Conservation (phyloP, 352 stramenopile genomes). For the Thalassiosira exigua region DNA sequence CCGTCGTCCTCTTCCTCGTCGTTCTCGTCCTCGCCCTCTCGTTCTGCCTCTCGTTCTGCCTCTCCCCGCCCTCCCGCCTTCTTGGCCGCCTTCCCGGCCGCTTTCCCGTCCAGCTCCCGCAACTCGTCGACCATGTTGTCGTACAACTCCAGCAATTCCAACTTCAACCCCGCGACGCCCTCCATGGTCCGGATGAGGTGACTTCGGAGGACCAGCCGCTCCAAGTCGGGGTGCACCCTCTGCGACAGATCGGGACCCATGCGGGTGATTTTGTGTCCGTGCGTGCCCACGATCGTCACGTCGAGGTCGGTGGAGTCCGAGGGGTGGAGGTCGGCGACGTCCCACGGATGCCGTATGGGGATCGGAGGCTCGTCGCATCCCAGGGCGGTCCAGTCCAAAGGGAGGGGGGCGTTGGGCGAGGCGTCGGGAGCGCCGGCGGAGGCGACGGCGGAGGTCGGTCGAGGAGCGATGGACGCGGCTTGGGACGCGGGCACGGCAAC, state of each 20-base stretch:
- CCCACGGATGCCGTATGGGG: constrained; percentile 68
- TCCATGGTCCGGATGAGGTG: constrained; percentile 87
- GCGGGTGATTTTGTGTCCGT: constrained; percentile 84
- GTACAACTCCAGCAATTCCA: constrained; percentile 96
- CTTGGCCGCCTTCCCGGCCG: neutral
- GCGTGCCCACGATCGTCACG: constrained; percentile 80
- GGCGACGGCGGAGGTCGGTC: too few species aligned
- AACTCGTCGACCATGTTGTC: constrained; percentile 96
- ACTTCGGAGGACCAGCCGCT: constrained; percentile 79
- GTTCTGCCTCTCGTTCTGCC: neutral
- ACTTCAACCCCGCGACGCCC: constrained; percentile 75
- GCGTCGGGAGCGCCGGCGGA: too few species aligned
- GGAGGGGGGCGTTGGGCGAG: constrained; percentile 55
- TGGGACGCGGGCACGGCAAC: too few species aligned
- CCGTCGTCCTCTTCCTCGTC: constrained; percentile 35
- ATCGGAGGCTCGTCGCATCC: constrained; percentile 2
- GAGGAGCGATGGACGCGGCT: too few species aligned
- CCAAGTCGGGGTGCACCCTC: constrained; percentile 57
- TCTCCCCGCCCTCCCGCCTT: neutral
- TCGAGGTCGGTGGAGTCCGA: constrained; percentile 52
- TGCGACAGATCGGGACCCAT: constrained; percentile 67
- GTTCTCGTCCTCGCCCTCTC: too few species aligned
- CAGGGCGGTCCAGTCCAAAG: constrained; percentile 69
- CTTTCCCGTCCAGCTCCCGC: neutral
- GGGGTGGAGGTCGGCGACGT: constrained; percentile 52